A percentile compares a stretch with the other conserved stretches of the same genome.
These are phyloP conservation scores for Ophiostoma perfectum DNA, from an alignment of 2,329 filamentous ascomycete genomes.

Conservation along the genomic window DNA sequence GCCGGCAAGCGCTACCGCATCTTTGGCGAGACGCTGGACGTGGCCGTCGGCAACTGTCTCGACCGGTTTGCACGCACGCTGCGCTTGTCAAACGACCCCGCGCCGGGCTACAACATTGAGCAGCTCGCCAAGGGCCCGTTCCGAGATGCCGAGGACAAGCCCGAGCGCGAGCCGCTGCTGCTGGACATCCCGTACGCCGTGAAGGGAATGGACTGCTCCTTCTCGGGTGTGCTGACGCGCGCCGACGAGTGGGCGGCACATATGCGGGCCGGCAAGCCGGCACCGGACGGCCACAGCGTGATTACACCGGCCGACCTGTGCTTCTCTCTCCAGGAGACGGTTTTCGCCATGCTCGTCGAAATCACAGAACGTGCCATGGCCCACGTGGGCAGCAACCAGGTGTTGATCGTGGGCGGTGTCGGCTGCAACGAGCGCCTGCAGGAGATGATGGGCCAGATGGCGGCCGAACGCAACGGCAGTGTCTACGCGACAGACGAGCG, in stretches of 20 bases:
- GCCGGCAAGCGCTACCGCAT: slow-evolving; percentile 92
- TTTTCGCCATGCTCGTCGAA: slow-evolving; percentile 95
- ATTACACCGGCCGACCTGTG: slow-evolving; percentile 85
- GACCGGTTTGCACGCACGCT: slow-evolving; percentile 92
- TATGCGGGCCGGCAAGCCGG: slow-evolving; percentile 45
- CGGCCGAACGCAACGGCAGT: slow-evolving; percentile 75
- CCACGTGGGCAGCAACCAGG: slow-evolving; percentile 84
- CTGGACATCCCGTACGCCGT: slow-evolving; percentile 91
- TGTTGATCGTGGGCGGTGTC: slow-evolving; percentile 91
- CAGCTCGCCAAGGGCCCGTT: slow-evolving; percentile 61
- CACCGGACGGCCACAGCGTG: slow-evolving; percentile 51
- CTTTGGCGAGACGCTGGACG: slow-evolving; percentile 95
- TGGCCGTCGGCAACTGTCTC: slow-evolving; percentile 94
- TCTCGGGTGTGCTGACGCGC: slow-evolving; percentile 81
- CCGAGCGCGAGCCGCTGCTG: slow-evolving; percentile 60
- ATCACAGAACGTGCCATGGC: slow-evolving; percentile 99
- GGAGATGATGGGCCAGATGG: slow-evolving; percentile 98
- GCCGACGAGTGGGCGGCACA: slow-evolving; percentile 74
- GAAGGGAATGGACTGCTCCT: slow-evolving; percentile 98
- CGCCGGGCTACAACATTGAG: slow-evolving; percentile 97
- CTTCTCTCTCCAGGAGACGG: slow-evolving; percentile 90
- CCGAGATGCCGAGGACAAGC: slow-evolving; percentile 14
- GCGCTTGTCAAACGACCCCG: slow-evolving; percentile 88
- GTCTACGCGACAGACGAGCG: slow-evolving; percentile 95
- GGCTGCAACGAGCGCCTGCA: slow-evolving; percentile 92